A percentile compares a stretch with the other conserved stretches of the same genome.
phyloP scores from a whole-genome alignment of 768 basidiomycete species.

The Suillus cothurnatus region DNA sequence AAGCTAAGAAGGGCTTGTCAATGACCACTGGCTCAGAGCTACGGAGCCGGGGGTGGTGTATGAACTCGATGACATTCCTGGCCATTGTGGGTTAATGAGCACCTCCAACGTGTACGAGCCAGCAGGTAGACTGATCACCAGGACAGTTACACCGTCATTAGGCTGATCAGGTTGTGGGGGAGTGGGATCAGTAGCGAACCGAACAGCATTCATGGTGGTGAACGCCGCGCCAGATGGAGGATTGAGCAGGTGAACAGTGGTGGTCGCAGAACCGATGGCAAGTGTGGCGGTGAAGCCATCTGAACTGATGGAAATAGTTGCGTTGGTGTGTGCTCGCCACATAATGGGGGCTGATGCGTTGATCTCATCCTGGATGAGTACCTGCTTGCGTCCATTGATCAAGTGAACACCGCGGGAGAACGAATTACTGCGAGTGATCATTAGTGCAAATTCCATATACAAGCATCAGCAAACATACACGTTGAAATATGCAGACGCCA shows the following conservation, averaged over 20 bases:
- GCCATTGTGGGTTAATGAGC: constrained; percentile 94
- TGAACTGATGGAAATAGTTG: constrained; percentile 60
- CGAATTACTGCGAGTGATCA: constrained; percentile 49
- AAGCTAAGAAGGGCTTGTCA: constrained; percentile 65
- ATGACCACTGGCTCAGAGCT: constrained; percentile 69
- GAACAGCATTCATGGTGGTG: constrained; percentile 51
- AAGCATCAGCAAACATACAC: constrained; percentile 49
- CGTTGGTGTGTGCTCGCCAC: constrained; percentile 98
- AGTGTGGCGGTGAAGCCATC: constrained; percentile 74
- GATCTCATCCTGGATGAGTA: constrained; percentile 94
- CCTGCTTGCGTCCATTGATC: constrained; percentile 82
- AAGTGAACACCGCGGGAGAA: constrained; percentile 84
- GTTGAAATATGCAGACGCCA: constrained; percentile 74
- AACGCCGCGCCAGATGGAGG: constrained; percentile 69
- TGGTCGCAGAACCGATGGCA: constrained; percentile 64
- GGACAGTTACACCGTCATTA: constrained; percentile 80
- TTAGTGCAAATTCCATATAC: constrained; percentile 14
- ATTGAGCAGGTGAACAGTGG: constrained; percentile 68
- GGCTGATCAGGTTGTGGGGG: constrained; percentile 70
- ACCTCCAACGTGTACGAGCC: constrained; percentile 83
- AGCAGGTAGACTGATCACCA: constrained; percentile 64
- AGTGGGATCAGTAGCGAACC: constrained; percentile 62
- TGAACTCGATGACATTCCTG: constrained; percentile 63
- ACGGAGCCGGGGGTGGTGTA: constrained; percentile 69
- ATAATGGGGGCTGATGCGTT: constrained; percentile 55